A percentile compares a stretch with the other conserved stretches of the same genome.
phyloP scores from a whole-genome alignment of 106 monocot genomes.

The Platanthera zijinensis region DNA sequence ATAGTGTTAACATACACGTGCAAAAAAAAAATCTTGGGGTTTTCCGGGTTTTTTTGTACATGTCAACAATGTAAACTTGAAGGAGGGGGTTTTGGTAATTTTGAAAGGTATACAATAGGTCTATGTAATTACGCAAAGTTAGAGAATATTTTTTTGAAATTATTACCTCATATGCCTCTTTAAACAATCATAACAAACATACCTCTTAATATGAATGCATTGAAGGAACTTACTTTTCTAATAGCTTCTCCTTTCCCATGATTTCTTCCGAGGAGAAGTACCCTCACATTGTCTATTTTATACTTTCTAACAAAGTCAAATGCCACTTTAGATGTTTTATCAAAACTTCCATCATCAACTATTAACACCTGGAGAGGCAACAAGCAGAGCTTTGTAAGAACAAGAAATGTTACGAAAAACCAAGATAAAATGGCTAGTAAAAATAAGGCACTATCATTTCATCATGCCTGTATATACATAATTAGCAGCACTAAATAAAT shows the following conservation, averaged over 20 bases:
- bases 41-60: no score
- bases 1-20: no score
- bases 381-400: not conserved
- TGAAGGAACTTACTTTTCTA: slow-evolving; percentile 59
- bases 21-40: no score
- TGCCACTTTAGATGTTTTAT: slow-evolving; percentile 80
- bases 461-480: not conserved
- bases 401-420: not conserved
- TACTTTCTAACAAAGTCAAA: slow-evolving; percentile 88
- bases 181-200: not conserved
- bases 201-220: not conserved
- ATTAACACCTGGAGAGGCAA: slow-evolving; percentile 57
- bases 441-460: not conserved
- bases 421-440: not conserved
- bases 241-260: slow-evolving; percentile 99
- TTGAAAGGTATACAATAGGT: no score
- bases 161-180: not conserved
- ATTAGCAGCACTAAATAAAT: not conserved
- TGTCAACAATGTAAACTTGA: no score
- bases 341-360: slow-evolving; percentile 94
- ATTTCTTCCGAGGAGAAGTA: slow-evolving; percentile 83
- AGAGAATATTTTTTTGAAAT: no score
- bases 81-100: no score
- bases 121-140: no score
- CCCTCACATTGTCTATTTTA: slow-evolving; percentile 79